These are phyloP conservation scores for Handroanthus guayacan DNA, from an alignment of 257 asterid species.

Conservation along the genomic window DNA sequence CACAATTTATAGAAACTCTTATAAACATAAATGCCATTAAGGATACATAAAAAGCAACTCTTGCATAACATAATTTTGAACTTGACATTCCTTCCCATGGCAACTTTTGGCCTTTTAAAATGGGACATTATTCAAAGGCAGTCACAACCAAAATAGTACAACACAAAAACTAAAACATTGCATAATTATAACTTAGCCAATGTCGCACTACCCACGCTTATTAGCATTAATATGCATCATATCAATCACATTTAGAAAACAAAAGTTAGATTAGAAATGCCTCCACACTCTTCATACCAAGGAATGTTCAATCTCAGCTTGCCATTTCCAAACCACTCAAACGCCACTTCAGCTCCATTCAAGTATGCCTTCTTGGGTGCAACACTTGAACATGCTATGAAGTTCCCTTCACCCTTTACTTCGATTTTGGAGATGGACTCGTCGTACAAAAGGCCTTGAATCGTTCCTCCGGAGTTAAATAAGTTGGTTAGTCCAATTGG, in stretches of 20 bases:
- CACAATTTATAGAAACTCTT: too few species aligned
- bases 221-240: slow-evolving; percentile 29
- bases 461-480: slow-evolving; percentile 72
- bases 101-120: slow-evolving; percentile 30
- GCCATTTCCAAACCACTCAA: slow-evolving; percentile 62
- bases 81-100: slow-evolving; percentile 14
- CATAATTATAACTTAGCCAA: slow-evolving; percentile 26
- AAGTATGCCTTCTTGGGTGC: slow-evolving; percentile 52
- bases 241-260: slow-evolving; percentile 36
- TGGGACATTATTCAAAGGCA: slow-evolving; percentile 37
- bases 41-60: slow-evolving; percentile 14
- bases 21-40: neutral
- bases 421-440: slow-evolving; percentile 48
- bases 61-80: neutral
- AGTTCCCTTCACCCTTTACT: slow-evolving; percentile 69
- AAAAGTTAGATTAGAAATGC: slow-evolving; percentile 60
- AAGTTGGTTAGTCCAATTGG: slow-evolving; percentile 71
- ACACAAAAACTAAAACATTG: slow-evolving; percentile 9
- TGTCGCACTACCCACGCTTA: slow-evolving; percentile 26
- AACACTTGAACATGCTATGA: slow-evolving; percentile 59
- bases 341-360: slow-evolving; percentile 53
- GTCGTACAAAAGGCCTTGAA: slow-evolving; percentile 54
- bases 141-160: slow-evolving; percentile 25
- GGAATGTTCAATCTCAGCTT: slow-evolving; percentile 54
- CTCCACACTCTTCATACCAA: slow-evolving; percentile 67